Evolutionary conservation across 306 rosid species (phyloP).

Genomic region (Calophaca sinica): DNA sequence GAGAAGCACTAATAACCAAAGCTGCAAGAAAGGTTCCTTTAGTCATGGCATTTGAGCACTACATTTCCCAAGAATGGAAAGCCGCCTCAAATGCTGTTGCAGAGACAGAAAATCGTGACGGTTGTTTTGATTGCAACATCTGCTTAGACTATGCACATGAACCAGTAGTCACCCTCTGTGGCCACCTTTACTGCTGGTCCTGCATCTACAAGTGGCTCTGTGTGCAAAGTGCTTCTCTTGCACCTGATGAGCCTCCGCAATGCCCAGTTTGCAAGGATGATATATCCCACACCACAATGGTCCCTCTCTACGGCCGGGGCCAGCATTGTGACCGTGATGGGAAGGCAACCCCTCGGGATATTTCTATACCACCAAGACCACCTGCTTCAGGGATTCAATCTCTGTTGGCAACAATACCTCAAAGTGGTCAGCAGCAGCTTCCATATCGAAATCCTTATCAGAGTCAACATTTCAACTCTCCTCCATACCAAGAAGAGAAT

Average conservation of each 20-base stretch:
- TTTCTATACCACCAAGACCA: slow-evolving; percentile 80
- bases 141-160: slow-evolving; percentile 85
- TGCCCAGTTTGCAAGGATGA: slow-evolving; percentile 97
- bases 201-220: slow-evolving; percentile 94
- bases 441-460: slow-evolving; percentile 87
- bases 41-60: slow-evolving; percentile 71
- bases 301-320: slow-evolving; percentile 87
- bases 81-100: slow-evolving; percentile 45
- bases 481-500: slow-evolving; percentile 58
- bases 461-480: slow-evolving; percentile 55
- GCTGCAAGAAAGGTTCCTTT: slow-evolving; percentile 24
- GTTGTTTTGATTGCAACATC: slow-evolving; percentile 88
- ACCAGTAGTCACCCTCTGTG: slow-evolving; percentile 93
- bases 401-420: slow-evolving; percentile 49
- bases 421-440: slow-evolving; percentile 65
- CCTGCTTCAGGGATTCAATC: slow-evolving; percentile 61
- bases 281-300: slow-evolving; percentile 79
- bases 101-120: slow-evolving; percentile 56
- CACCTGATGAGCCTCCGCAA: slow-evolving; percentile 79
- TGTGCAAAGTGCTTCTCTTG: slow-evolving; percentile 82
- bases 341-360: slow-evolving; percentile 45
- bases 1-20: slow-evolving; percentile 25
- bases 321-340: slow-evolving; percentile 43
- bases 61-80: slow-evolving; percentile 63
- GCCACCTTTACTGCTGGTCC: slow-evolving; percentile 98